Percentiles rank a stretch among this genome's conserved stretches.
Conservation (phyloP, 768 basidiomycete genomes). For the Cystobasidium ongulense region DNA sequence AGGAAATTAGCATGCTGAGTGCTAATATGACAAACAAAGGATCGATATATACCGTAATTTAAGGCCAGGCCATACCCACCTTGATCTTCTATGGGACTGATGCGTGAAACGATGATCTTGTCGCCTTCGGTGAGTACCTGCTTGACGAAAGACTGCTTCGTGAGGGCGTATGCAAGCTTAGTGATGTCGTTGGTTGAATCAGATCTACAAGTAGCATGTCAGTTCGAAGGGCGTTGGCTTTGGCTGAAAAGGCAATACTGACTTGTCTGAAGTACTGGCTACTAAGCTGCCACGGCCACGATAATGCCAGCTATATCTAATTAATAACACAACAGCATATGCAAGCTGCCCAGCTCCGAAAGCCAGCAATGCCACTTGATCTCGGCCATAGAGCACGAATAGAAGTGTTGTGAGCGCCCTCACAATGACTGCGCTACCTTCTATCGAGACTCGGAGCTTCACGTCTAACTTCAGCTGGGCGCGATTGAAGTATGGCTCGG, state of each 20-base stretch:
- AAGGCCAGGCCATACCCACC: slow-evolving; percentile 91
- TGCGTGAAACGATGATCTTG: slow-evolving; percentile 73
- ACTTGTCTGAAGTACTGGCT: not conserved
- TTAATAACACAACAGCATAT: slow-evolving; percentile 58
- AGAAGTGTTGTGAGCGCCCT: slow-evolving; percentile 68
- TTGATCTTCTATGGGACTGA: slow-evolving; percentile 76
- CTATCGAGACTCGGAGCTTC: slow-evolving; percentile 66
- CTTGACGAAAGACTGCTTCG: slow-evolving; percentile 78
- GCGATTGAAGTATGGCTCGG: slow-evolving; percentile 73
- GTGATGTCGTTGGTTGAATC: not conserved
- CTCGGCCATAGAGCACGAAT: slow-evolving; percentile 50
- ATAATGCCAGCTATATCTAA: slow-evolving; percentile 50
- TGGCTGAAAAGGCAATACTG: not conserved
- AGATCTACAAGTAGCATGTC: not conserved
- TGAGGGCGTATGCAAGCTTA: slow-evolving; percentile 62
- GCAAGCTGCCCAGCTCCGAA: slow-evolving; percentile 78
- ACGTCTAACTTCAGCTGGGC: slow-evolving; percentile 58
- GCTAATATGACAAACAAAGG: not conserved
- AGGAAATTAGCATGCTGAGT: not conserved
- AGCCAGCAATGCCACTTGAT: slow-evolving; percentile 59
- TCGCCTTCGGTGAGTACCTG: slow-evolving; percentile 94
- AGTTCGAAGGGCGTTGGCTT: not conserved
- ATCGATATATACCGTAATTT: slow-evolving; percentile 67
- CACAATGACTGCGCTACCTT: slow-evolving; percentile 68
- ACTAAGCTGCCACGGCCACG: not conserved